Percentiles rank a stretch among this genome's conserved stretches.
Conservation (phyloP, 345 rosid genomes). For the Moringa oleifera region DNA sequence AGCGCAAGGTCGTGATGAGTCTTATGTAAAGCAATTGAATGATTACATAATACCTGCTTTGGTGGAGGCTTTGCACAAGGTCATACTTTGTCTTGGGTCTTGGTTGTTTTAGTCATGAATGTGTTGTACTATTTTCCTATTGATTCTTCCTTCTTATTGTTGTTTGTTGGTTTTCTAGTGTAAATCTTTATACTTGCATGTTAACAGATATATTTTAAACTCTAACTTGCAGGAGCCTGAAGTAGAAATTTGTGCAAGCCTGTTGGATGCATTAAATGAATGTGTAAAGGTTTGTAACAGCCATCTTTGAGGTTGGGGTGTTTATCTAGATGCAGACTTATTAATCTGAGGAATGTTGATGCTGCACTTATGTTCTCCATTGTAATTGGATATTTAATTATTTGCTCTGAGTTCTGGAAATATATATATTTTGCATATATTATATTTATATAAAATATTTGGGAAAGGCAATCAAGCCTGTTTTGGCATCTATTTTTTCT, state of each 20-base stretch:
- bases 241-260: constrained; percentile 87
- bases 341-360: no score
- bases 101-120: no score
- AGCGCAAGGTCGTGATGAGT: constrained; percentile 80
- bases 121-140: no score
- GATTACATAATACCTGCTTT: constrained; percentile 90
- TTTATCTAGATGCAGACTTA: not conserved
- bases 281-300: constrained; percentile 73
- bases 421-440: no score
- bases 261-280: constrained; percentile 96
- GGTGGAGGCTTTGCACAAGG: constrained; percentile 97
- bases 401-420: no score
- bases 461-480: no score
- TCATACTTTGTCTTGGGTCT: no score
- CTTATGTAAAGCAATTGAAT: constrained; percentile 86
- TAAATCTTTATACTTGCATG: not conserved
- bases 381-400: not conserved
- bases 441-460: no score
- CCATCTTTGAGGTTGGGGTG: not conserved
- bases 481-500: no score
- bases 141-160: not conserved
- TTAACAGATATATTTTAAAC: constrained; percentile 14
- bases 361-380: not conserved
- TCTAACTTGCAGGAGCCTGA: constrained; percentile 84
- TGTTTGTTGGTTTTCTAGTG: constrained; percentile 17